Evolutionary conservation across 1,139 yeast species (phyloP), one percentile per base, ranked within the genome.

Genomic region (Yamadazyma diddensiae): DNA sequence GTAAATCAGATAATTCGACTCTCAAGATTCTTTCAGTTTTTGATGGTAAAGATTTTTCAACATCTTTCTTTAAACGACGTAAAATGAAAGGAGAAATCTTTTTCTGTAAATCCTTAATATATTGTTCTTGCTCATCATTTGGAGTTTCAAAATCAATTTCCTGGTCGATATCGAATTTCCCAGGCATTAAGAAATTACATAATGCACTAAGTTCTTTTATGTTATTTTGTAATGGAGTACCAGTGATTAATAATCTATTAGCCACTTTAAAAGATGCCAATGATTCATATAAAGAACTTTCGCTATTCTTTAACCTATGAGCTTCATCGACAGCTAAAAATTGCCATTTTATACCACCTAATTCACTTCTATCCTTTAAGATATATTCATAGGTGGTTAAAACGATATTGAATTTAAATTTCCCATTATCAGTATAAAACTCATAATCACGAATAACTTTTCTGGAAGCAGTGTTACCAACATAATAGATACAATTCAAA

Each of bases 251-350:
- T 38, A 94, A 65, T 45, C 97, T 70, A 57, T 94, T 92, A 4
- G 82, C 73, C 11, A 84, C 94, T 47, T 79, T 83, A 61, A 94
- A 88, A 47, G 84, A 85, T 46, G 71, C 75, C 39, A 94, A 70
- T 1, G 95, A 82, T 53, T 90, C 97, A 53, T 92, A 92, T 30
- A 94, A 65, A 0, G 97, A 90, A 21, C 94, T 82, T 55, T 90
- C 97, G 1, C 95, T 85, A 53, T 94, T 94, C 49, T 94, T 94
- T 52, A 94, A 71, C 52, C 98, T 75, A 62, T 94, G 99, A 3
- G 98, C 99, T 62, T 94, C 99, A 59, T 94, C 99, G 24, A 94
- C 97, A 2, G 98, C 98, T 50, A 94, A 62, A 52, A 84, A 94
- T 55, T 92, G 97, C 99, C 99, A 92, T 55, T 77, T 84, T 37